Conservation (phyloP, 1,284 basidiomycete species). For the Cutaneotrichosporon cavernicola region DNA sequence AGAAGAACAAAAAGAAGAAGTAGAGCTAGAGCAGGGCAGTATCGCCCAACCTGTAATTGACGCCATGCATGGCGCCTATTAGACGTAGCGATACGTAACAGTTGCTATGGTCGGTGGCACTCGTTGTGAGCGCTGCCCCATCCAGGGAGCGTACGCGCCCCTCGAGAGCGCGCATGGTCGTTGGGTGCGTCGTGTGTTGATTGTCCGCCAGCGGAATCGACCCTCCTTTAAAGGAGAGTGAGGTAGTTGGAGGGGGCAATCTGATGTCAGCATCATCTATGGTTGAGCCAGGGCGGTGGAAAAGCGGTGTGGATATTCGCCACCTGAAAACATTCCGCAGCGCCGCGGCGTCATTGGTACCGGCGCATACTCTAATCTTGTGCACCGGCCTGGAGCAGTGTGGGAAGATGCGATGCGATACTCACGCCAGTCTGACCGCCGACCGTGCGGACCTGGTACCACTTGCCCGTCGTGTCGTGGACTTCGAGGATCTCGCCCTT, state of each 20-base stretch:
- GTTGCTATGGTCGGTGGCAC: neutral
- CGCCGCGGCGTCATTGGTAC: neutral
- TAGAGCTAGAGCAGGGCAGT: conserved; percentile 22
- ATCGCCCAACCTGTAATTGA: neutral
- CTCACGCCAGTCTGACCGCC: conserved; percentile 73
- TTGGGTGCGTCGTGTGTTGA: neutral
- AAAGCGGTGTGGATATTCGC: neutral
- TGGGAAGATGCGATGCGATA: conserved; percentile 15
- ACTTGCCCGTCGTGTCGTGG: conserved; percentile 86
- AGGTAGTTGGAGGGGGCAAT: conserved; percentile 52
- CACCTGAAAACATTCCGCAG: neutral
- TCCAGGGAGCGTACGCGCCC: neutral
- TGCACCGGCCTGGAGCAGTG: neutral
- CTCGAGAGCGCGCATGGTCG: conserved; percentile 4
- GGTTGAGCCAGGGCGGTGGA: neutral
- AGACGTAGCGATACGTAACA: neutral
- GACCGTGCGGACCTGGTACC: conserved; percentile 89
- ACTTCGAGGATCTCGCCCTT: conserved; percentile 95
- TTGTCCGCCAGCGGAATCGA: conserved; percentile 5
- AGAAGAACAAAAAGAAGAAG: conserved; percentile 46
- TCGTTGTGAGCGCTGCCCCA: neutral
- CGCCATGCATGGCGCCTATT: conserved; percentile 1
- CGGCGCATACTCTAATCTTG: neutral
- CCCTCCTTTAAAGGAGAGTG: conserved; percentile 27
- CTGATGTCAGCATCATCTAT: conserved; percentile 24